Evolutionary conservation across 306 rosid genomes (phyloP), one percentile per base, ranked within the genome.

Genomic region (Cicer cuneatum): DNA sequence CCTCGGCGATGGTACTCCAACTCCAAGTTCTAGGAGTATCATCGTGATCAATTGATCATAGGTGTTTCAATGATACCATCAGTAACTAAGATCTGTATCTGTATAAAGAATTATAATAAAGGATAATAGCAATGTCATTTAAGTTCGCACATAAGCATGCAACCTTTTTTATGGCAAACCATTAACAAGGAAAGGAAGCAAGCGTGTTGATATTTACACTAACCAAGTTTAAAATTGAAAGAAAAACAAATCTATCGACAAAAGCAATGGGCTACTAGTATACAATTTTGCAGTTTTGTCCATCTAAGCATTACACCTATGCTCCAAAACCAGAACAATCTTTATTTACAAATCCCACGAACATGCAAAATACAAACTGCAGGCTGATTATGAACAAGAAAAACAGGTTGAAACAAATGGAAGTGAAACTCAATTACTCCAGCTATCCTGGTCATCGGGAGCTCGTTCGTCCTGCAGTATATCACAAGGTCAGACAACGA

Each of bases 361-460:
- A 66, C 76, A 74, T 68, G n/a, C 58, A 63, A 53, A 63, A 69
- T 45, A 15, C 63, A 57, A 24, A 57, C 15, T 52, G 57, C 40
- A 24, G 11, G 59, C 40, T 54, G 65, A 35, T 49, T 73, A 59
- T 38, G 21, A 49, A 47, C 45, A 60, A 21, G 49, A 16, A 29
- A 42, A 38, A 54, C 64, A 37, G 19, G 46, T 40, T 40, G 15
- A 21, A 47, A 56, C 19, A 58, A 51, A 60, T 24, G 67, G 24
- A 72, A 42, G 72, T 11, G 24, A 71, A 45, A 53, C 85, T 78
- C 82, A 94, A 84, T 70, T 89, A 49, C 98, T 94, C 97, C 96
- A 94, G 81, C 76, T 87, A 82, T 94, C 97, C 83, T 78, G 85
- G 74, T 94, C 96, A 66, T 75, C 81, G 15, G 43, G 53, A 16